Base-by-base conservation (phyloP, 352 stramenopile species). In the Hyaloperonospora brassicae region DNA sequence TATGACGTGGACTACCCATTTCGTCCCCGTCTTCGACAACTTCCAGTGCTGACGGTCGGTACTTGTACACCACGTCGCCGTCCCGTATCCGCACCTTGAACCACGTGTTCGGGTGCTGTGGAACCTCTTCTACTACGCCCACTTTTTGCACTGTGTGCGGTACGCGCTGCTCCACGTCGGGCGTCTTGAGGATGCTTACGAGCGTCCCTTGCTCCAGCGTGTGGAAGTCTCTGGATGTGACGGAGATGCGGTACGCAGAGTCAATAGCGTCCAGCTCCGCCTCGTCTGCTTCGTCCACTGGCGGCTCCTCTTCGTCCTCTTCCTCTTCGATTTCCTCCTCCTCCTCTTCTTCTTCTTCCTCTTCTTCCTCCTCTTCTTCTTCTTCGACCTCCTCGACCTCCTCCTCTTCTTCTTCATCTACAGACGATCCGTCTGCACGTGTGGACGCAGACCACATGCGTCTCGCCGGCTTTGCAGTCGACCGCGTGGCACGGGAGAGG, bases 61-160 rank as follows among this genome's bases (percentile, higher is more conserved):
- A 93, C 61, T 90, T 93, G 68, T 91, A 91, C 53, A 90, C 77
- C n/a, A 93, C 81, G 23, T 93, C 80, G 31, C 79, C 79, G 41
- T 91, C 79, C 14, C 73, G 71, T 31, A 93, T 90, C 5, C 84
- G 73, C 55, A 93, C 84, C 54, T 81, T 86, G 54, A 88, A 90
- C 84, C 84, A 93, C 55, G 84, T 93, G 46, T 91, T 93, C 8
- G 84, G 84, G 57, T 93, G 84, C 51, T 79, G 75, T 34, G 84
- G 84, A 0, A 85, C 74, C 34, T 93, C 84, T 50, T 91, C 81
- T 27, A 93, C 81, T 17, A 89, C 61, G 17, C 84, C 84, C 23
- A 93, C 59, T 66, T 93, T 91, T 59, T 75, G 59, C 6, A 84
- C 63, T 7, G 83, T 93, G 48, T 93, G 84, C 12, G 84, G 80